These are phyloP conservation scores for Bisporella sp. DNA, from an alignment of 2,329 filamentous ascomycete genomes.

Conservation along the genomic window DNA sequence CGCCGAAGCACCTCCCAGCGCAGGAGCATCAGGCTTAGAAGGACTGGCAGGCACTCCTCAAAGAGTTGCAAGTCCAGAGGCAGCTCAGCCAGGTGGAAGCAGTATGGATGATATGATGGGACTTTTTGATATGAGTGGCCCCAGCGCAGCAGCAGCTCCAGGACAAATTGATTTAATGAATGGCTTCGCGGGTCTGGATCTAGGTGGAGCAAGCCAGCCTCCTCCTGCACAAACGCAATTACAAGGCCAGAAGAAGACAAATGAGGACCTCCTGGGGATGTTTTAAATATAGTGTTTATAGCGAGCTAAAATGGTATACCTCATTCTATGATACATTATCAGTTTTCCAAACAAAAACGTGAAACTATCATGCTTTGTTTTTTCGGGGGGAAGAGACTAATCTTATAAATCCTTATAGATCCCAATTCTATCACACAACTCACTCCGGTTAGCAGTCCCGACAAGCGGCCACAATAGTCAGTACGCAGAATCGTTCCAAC, in stretches of 20 bases:
- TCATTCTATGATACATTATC: no score
- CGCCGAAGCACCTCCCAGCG: constrained; percentile 56
- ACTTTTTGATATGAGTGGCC: constrained; percentile 45
- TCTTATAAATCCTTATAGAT: no score
- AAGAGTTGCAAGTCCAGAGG: constrained; percentile 56
- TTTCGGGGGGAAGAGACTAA: no score
- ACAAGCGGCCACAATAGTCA: no score
- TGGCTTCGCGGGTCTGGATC: constrained; percentile 75
- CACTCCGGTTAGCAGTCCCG: no score
- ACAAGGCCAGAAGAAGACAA: constrained; percentile 41
- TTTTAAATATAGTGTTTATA: constrained; percentile 33
- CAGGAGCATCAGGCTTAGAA: constrained; percentile 42
- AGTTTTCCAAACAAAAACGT: no score
- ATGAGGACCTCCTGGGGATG: constrained; percentile 53
- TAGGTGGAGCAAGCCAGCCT: constrained; percentile 59
- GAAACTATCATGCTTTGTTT: no score
- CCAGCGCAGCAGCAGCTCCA: constrained; percentile 19
- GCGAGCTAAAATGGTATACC: constrained; percentile 1
- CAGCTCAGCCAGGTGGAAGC: constrained; percentile 32
- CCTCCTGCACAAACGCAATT: constrained; percentile 57
- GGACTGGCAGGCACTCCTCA: constrained; percentile 59
- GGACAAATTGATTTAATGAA: constrained; percentile 48
- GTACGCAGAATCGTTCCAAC: no score
- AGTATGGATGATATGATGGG: constrained; percentile 80
- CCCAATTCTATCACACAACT: no score